Conservation (phyloP, 2,329 filamentous ascomycete species). For the Colletotrichum tropicale region DNA sequence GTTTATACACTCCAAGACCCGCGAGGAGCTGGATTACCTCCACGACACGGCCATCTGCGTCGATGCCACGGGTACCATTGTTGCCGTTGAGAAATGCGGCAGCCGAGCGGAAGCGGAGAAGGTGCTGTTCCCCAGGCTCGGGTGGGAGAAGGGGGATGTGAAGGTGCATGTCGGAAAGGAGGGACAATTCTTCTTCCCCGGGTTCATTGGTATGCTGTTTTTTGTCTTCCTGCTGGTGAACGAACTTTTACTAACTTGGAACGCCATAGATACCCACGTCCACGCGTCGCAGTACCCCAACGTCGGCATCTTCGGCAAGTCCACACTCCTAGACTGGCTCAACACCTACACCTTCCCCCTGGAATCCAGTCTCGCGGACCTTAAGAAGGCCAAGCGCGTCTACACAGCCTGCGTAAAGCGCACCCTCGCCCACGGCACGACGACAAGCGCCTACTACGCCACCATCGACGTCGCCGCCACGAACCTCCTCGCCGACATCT, state of each 20-base stretch:
- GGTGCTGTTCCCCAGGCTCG: slow-evolving; percentile 43
- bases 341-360: slow-evolving; percentile 94
- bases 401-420: slow-evolving; percentile 81
- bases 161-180: slow-evolving; percentile 39
- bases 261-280: slow-evolving; percentile 82
- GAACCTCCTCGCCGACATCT: slow-evolving; percentile 88
- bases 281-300: slow-evolving; percentile 97
- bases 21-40: slow-evolving; percentile 54
- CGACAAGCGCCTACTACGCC: slow-evolving; percentile 92
- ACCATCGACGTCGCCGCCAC: slow-evolving; percentile 87
- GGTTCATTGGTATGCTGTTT: slow-evolving; percentile 70
- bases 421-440: slow-evolving; percentile 89
- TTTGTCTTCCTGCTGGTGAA: background rate
- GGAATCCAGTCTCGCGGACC: slow-evolving; percentile 74
- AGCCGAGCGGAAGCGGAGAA: slow-evolving; percentile 33
- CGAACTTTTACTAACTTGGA: background rate
- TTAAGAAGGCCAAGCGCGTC: slow-evolving; percentile 67
- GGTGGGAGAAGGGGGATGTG: slow-evolving; percentile 47
- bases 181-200: slow-evolving; percentile 81
- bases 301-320: slow-evolving; percentile 89
- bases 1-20: slow-evolving; percentile 57
- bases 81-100: slow-evolving; percentile 46
- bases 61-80: slow-evolving; percentile 53
- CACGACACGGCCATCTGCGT: slow-evolving; percentile 57
- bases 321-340: slow-evolving; percentile 92